Evolutionary conservation across 2,329 filamentous ascomycete species (phyloP).

Genomic region (Colletotrichum incanum): DNA sequence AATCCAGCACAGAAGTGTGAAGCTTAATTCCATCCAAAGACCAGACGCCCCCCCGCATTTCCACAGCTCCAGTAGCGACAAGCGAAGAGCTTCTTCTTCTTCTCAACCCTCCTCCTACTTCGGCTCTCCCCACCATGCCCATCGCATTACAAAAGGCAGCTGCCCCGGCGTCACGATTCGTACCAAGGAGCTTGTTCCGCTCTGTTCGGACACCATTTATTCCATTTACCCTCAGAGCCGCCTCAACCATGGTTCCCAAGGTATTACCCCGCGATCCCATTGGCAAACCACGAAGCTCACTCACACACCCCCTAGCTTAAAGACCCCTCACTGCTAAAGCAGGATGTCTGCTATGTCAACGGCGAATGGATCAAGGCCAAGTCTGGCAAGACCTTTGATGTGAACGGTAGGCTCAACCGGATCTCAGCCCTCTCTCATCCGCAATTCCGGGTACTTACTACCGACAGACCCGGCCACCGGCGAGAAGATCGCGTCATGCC

Average conservation of each 20-base stretch:
- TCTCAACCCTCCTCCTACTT: slow-evolving; percentile 2
- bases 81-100: slow-evolving; percentile 20
- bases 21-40: slow-evolving; percentile 3
- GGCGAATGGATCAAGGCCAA: slow-evolving; percentile 91
- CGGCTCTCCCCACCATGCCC: slow-evolving; percentile 35
- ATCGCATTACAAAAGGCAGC: slow-evolving; percentile 38
- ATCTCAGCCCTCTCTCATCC: slow-evolving; percentile 16
- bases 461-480: slow-evolving; percentile 84
- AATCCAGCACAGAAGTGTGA: slow-evolving; percentile 5
- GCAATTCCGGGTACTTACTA: not conserved
- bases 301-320: slow-evolving; percentile 70
- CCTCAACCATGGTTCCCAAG: slow-evolving; percentile 66
- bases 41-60: slow-evolving; percentile 30
- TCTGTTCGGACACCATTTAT: slow-evolving; percentile 30
- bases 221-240: slow-evolving; percentile 51
- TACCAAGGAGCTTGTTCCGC: slow-evolving; percentile 27
- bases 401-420: slow-evolving; percentile 69
- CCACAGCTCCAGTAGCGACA: slow-evolving; percentile 1
- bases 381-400: slow-evolving; percentile 93
- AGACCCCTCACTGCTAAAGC: slow-evolving; percentile 87
- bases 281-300: not conserved
- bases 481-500: slow-evolving; percentile 84
- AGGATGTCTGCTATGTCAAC: slow-evolving; percentile 87
- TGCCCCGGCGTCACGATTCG: slow-evolving; percentile 40
- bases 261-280: slow-evolving; percentile 45